Evolutionary conservation across 2,329 filamentous ascomycete genomes (phyloP), one percentile per base, ranked within the genome.

Genomic region (Penicillium sp.): DNA sequence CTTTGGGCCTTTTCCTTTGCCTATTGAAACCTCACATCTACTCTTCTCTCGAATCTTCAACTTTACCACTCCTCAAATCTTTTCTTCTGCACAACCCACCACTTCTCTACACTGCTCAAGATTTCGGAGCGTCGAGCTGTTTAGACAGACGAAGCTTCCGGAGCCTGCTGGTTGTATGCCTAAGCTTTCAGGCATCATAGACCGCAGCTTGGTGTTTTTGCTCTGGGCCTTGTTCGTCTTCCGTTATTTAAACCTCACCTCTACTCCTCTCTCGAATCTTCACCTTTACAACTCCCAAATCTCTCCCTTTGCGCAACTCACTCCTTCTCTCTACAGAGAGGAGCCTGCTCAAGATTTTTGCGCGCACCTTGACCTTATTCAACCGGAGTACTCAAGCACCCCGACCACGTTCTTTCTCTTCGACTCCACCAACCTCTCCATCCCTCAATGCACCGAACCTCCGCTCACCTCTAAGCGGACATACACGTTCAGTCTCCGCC

Each of bases 341-440:
- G 67, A 60, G 62, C 56, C 24, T 33, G 19, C 45, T 69, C 77
- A 80, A 77, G 70, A 80, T 81, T 79, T 79, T 80, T 75, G 76
- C 80, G 73, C 79, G 75, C 68, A 78, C 77, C 61, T 70, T 76
- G 58, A 69, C 76, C 60, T 73, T 79, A 55, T 78, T 79, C 61
- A 74, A 75, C 66, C 73, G 77, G 77, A 81, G 79, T 75, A 77
- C 77, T 63, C 71, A 74, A 60, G 66, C 72, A 73, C 77, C 78
- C 75, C 75, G 76, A 65, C 77, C 76, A 70, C 80, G 76, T 71
- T 81, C 79, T 56, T 80, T 81, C 73, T 73, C 75, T 59, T 66
- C 68, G 19, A 68, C 71, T 59, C 73, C 75, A 51, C 70, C 72
- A 55, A 73, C 66, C 61, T 70, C 72, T 30, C 70, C 72, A n/a